Conservation (phyloP, 192 early-diverging fungal species). For the Dissophora globulifera region DNA sequence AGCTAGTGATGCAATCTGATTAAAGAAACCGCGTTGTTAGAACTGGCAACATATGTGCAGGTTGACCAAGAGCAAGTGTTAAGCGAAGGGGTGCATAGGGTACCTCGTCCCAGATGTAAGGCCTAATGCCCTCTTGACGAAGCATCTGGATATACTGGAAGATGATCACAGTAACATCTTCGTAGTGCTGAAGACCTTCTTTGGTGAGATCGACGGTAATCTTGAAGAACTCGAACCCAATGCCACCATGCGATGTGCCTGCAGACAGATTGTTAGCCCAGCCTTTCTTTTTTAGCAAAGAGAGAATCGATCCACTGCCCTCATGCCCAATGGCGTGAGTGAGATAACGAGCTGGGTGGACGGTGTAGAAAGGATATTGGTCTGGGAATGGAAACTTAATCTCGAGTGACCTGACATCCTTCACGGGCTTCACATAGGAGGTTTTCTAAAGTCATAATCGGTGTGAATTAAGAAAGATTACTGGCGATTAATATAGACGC, state of each 20-base stretch:
- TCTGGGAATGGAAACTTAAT: constrained; percentile 92
- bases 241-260: constrained; percentile 69
- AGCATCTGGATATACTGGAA: constrained; percentile 94
- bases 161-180: constrained; percentile 82
- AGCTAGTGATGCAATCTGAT: constrained; percentile 56
- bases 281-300: constrained; percentile 85
- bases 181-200: constrained; percentile 78
- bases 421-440: constrained; percentile 80
- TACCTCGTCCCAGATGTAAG: constrained; percentile 88
- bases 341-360: constrained; percentile 79
- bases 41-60: too few species aligned
- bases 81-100: too few species aligned
- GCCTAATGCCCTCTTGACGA: constrained; percentile 71
- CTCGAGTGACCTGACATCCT: constrained; percentile 82
- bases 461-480: background rate
- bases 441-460: constrained; percentile 60
- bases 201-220: constrained; percentile 87
- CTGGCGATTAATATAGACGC: too few species aligned
- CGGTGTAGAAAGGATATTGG: constrained; percentile 63
- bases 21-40: too few species aligned
- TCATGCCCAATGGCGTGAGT: constrained; percentile 95
- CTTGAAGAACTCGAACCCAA: constrained; percentile 85
- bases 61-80: too few species aligned
- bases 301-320: constrained; percentile 86
- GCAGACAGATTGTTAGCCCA: constrained; percentile 88